Evolutionary conservation across 2,329 filamentous ascomycete species (phyloP), one percentile per base, ranked within the genome.

Genomic region (Aureobasidium sp.): DNA sequence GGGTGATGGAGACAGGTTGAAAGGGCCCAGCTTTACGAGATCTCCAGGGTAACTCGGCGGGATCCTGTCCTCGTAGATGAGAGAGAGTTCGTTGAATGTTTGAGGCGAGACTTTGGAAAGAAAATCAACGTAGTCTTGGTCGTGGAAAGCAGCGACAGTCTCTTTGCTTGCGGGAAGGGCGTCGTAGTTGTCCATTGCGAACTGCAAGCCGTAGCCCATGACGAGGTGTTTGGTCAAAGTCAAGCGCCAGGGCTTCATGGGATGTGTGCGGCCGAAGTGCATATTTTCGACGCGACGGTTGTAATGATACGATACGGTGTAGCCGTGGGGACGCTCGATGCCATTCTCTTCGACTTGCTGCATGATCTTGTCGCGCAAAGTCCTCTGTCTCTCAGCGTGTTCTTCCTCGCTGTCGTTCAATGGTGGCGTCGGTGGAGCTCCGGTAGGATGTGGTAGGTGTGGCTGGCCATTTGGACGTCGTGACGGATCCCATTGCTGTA

Each of bases 241-340:
- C 66, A 99, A 79, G 39, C 94, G 90, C 93, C 94, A 97, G 63
- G 94, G 94, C 75, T 99, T 99, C 94, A 99, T 99, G 22, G 94
- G 94, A 79, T 99, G 94, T 11, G 90, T 92, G 77, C 90, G 88
- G 67, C 94, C 94, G 74, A 99, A 99, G 75, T 99, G 94, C 76
- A 97, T 93, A 72, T 89, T 89, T 77, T 99, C 94, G 73, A 97
- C 95, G 64, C 90, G 87, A 1, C 92, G 90, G 70, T 97, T 97
- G 77, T 91, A 91, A 74, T 99, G 94, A 76, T 92, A 97, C 11
- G 93, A 97, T 51, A 99, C 93, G 36, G 84, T 91, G 77, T 95
- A 92, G 68, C 91, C 92, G 71, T 88, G 87, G 1, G 93, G 92
- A 39, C 86, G 84, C 58, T 86, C 84, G 70, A 97, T 90, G 67